phyloP scores from a whole-genome alignment of 345 rosid genomes.

The Eutrema heterophyllum region DNA sequence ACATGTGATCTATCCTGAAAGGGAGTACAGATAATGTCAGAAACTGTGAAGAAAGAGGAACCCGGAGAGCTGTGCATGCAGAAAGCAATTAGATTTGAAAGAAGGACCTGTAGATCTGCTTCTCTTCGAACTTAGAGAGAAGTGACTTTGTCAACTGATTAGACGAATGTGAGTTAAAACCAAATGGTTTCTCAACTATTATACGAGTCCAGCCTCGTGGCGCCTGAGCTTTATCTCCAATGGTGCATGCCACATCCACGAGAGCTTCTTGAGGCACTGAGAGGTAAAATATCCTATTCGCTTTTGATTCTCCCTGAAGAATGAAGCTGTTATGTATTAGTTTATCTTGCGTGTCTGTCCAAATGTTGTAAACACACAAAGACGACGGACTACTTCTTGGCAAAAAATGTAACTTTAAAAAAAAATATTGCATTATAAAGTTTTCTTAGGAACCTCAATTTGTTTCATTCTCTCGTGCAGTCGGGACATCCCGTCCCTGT shows the following conservation, averaged over 20 bases:
- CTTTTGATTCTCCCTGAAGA: slow-evolving; percentile 51
- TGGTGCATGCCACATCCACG: slow-evolving; percentile 55
- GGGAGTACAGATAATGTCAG: neutral
- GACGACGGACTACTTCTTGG: neutral
- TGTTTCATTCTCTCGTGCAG: slow-evolving; percentile 59
- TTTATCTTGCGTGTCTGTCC: slow-evolving; percentile 15
- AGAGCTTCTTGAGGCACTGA: slow-evolving; percentile 89
- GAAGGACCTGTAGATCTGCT: slow-evolving; percentile 62
- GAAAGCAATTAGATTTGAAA: neutral
- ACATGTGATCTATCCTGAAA: slow-evolving; percentile 72
- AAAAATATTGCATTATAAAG: neutral
- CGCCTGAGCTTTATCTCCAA: slow-evolving; percentile 56
- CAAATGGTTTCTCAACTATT: slow-evolving; percentile 79
- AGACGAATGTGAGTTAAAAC: slow-evolving; percentile 56
- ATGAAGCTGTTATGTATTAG: slow-evolving; percentile 28
- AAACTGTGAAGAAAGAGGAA: neutral
- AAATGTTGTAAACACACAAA: neutral
- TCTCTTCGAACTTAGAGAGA: slow-evolving; percentile 60
- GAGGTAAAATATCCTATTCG: slow-evolving; percentile 65
- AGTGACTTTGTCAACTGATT: slow-evolving; percentile 47
- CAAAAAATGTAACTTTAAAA: neutral
- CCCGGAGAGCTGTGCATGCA: neutral
- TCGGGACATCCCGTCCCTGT: slow-evolving; percentile 54
- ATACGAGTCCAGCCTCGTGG: slow-evolving; percentile 67
- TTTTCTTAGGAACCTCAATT: slow-evolving; percentile 46